Conservation (phyloP, 2,329 filamentous ascomycete species). For the Colletotrichum cuscutae region DNA sequence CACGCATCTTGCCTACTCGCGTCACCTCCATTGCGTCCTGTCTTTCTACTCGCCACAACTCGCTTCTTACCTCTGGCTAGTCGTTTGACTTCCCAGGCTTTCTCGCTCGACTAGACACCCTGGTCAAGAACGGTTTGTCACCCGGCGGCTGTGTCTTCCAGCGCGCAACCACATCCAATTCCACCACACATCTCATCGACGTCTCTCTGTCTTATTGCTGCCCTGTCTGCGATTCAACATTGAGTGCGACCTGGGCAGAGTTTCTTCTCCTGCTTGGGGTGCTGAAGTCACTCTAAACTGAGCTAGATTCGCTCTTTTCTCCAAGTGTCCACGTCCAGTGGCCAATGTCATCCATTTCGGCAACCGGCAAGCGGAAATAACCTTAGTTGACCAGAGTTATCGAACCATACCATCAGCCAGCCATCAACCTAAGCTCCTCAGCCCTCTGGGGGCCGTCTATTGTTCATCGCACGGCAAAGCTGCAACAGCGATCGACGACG, state of each 20-base stretch:
- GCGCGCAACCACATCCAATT: slow-evolving; percentile 1
- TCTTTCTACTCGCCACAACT: not conserved
- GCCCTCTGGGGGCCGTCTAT: not conserved
- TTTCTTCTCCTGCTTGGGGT: slow-evolving; percentile 6
- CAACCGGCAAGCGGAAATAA: slow-evolving; percentile 27
- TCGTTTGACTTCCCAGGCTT: not conserved
- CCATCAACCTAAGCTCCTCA: not conserved
- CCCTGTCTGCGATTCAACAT: not conserved
- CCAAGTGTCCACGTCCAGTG: slow-evolving; percentile 4
- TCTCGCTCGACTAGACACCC: slow-evolving; percentile 10
- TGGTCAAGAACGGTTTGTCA: slow-evolving; percentile 15
- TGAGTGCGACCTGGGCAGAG: not conserved
- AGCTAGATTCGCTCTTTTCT: not conserved
- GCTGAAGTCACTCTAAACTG: not conserved
- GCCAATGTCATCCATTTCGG: slow-evolving; percentile 8
- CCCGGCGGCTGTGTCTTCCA: slow-evolving; percentile 27
- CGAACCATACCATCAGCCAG: slow-evolving; percentile 15
- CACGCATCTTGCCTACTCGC: slow-evolving; percentile 18
- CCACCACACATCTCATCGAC: not conserved
- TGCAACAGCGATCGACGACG: slow-evolving; percentile 4
- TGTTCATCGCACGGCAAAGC: not conserved
- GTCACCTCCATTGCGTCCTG: slow-evolving; percentile 1
- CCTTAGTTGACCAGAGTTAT: slow-evolving; percentile 23
- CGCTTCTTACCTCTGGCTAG: slow-evolving; percentile 5
- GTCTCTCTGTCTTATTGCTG: not conserved